Evolutionary conservation across 176 grass and related monocot genomes (phyloP), one percentile per base, ranked within the genome.

Genomic region (Pontederia paniculata): DNA sequence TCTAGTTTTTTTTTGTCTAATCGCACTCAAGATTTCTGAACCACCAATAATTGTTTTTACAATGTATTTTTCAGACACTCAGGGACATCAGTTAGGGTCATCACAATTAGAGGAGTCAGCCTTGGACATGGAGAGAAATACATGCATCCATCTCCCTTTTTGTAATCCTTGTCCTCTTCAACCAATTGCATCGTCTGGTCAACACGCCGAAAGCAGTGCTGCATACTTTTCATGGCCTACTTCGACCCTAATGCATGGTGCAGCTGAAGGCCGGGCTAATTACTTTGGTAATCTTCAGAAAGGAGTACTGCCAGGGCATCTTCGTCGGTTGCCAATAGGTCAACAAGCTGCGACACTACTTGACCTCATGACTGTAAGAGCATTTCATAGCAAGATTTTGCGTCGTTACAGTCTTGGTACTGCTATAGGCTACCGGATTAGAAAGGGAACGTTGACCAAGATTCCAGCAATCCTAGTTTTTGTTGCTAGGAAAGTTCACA

Each of bases 231-330:
- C n/a, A n/a, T n/a, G n/a, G n/a, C n/a, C n/a, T n/a, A n/a, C n/a
- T n/a, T 95, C 89, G 11, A 88, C 82, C 74, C 77, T 94, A 55
- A 76, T 79, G 44, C 81, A 79, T 50, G 86, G 89, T 48, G 78
- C 80, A 6, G 84, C 81, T 0, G 89, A 95, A 68, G 89, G 89
- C 12, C 89, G 89, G 22, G 84, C 89, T 50, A 95, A 95, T 70
- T 95, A 95, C 66, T 95, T 95, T 46, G 89, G 78, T 15, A 95
- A 95, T 70, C 89, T 95, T 70, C 82, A 84, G 52, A 95, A 95
- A 71, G 89, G 89, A 57, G 72, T 88, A 17, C 68, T 95, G 57
- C 84, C 89, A 5, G 73, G 79, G 54, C 78, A 85, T 74, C 72
- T 71, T 58, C 84, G 84, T 43, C 21, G 28, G n/a, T 41, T 95